Evolutionary conservation across 108 stramenopile genomes (phyloP), one percentile per base, ranked within the genome.

Genomic region (Epithemia pelagica): DNA sequence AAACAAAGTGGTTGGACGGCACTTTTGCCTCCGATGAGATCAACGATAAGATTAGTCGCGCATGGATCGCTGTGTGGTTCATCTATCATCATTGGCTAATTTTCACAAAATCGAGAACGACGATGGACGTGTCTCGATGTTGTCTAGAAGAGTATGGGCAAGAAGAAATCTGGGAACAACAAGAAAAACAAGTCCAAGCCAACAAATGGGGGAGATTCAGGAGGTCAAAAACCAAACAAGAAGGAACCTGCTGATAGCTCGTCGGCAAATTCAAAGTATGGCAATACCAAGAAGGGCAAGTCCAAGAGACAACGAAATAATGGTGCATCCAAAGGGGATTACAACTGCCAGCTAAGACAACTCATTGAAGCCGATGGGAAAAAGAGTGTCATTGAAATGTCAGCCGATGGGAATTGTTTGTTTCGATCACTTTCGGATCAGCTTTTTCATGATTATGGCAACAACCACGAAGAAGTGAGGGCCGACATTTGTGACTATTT

Each of bases 351-450:
- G 57, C 57, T 28, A 28, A 7, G 10, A 25, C 27, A 25, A 58
- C 57, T 28, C 27, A 27, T 32, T 7, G 61, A 30, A 62, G 32
- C 67, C 25, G 71, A 72, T 30, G 71, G 71, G 2, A 57, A 27
- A n/a, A 67, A 73, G 28, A 37, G 59, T 30, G 82, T 92, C 26
- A 66, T 68, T n/a, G 87, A 88, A 25, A 88, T 93, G 76, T 25
- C 53, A 7, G 58, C 87, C 5, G 91, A 93, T 65, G 91, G 91
- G 10, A 93, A 93, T 63, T 93, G 91, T 64, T 79, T 93, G n/a
- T 93, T 93, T 62, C 86, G 91, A 24, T 78, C 85, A 1, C 63
- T 93, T 0, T 84, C 88, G 21, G 88, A 93, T 68, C 91, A 93
- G 68, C 74, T 93, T 10, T 84, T 73, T 55, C 61, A 73, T 19